These are phyloP conservation scores for Hirschfeldia incana DNA, from an alignment of 345 rosid species.

Conservation along the genomic window DNA sequence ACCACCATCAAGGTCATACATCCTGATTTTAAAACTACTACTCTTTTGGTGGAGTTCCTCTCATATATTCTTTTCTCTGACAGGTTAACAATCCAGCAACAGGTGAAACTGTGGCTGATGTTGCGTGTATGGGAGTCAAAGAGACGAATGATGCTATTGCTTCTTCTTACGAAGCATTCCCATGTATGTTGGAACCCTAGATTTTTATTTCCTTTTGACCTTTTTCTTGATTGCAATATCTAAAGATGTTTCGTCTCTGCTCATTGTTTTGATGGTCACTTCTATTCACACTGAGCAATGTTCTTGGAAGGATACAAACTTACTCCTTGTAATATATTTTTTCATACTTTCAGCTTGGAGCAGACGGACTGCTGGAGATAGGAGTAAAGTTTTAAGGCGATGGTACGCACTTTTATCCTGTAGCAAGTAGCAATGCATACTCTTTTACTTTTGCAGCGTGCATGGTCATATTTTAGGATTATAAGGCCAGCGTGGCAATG, in stretches of 20 bases:
- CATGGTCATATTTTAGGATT: background rate
- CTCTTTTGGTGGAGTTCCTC: background rate
- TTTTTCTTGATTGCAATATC: background rate
- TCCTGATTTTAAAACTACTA: background rate
- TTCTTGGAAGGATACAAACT: background rate
- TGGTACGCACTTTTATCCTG: constrained; percentile 54
- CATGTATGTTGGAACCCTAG: constrained; percentile 50
- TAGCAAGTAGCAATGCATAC: background rate
- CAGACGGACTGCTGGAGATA: constrained; percentile 72
- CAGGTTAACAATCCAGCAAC: constrained; percentile 94
- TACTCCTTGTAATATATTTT: constrained; percentile 6
- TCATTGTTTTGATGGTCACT: constrained; percentile 13
- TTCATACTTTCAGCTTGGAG: constrained; percentile 73
- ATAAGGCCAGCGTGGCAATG: background rate
- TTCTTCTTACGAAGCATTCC: constrained; percentile 74
- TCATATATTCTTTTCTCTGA: background rate
- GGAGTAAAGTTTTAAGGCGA: constrained; percentile 73
- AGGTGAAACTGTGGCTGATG: constrained; percentile 71
- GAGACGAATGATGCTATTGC: constrained; percentile 92
- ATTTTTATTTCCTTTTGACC: background rate
- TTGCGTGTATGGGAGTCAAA: constrained; percentile 75
- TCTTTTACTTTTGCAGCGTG: constrained; percentile 10
- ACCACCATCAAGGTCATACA: constrained; percentile 62
- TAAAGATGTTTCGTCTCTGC: background rate
- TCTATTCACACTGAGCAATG: constrained; percentile 5